Evolutionary conservation across 2,329 filamentous ascomycete genomes (phyloP).

Genomic region (Cordyceps sp.): DNA sequence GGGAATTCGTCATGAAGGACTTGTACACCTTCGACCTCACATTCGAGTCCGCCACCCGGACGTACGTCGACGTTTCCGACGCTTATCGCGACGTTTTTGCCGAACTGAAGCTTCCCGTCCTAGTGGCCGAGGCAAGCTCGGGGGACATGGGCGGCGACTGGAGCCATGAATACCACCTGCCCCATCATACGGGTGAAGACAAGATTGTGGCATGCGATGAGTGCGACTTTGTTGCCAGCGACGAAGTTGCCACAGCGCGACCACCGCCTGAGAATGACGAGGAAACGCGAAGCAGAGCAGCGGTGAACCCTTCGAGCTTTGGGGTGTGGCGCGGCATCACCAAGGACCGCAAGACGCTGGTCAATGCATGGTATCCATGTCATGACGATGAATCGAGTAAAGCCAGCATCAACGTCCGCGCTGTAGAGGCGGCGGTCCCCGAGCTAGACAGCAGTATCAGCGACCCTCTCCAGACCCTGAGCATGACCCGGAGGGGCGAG

Average conservation of each 20-base stretch:
- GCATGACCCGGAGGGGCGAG: conserved; percentile 12
- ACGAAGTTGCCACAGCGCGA: conserved; percentile 53
- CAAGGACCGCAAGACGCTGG: conserved; percentile 47
- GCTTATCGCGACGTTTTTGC: conserved; percentile 67
- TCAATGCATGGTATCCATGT: conserved; percentile 52
- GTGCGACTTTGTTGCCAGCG: conserved; percentile 70
- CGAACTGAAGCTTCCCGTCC: conserved; percentile 66
- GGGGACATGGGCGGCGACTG: conserved; percentile 90
- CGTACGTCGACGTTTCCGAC: conserved; percentile 57
- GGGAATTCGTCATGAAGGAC: conserved; percentile 97
- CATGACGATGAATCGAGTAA: conserved; percentile 8
- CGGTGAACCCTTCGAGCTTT: conserved; percentile 6
- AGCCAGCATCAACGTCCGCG: conserved; percentile 30
- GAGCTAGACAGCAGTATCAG: conserved; percentile 58
- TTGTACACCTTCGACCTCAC: conserved; percentile 84
- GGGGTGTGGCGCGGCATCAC: conserved; percentile 47
- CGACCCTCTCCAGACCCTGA: conserved; percentile 37
- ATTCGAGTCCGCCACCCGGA: conserved; percentile 51
- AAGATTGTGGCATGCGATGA: conserved; percentile 56
- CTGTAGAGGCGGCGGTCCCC: conserved; percentile 48
- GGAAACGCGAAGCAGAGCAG: not conserved
- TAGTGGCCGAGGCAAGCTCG: conserved; percentile 79
- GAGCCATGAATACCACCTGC: conserved; percentile 89
- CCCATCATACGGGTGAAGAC: conserved; percentile 69
- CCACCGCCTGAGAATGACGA: conserved; percentile 2